Evolutionary conservation across 148 eudicot species (phyloP).

Genomic region (Talinum fruticosum): DNA sequence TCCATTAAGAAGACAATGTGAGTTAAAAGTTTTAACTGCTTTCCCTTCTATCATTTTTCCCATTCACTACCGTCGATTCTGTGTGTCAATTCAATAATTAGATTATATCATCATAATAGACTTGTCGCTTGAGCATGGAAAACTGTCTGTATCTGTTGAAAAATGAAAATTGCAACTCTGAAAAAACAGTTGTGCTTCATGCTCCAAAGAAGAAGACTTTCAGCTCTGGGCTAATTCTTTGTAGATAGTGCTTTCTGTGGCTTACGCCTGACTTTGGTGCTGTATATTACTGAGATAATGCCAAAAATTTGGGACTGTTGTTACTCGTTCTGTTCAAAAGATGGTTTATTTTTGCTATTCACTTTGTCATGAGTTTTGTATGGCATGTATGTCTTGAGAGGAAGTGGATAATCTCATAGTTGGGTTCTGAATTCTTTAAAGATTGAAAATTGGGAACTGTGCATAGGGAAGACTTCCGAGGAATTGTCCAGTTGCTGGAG

Average conservation of each 20-base stretch:
- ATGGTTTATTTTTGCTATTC: not conserved
- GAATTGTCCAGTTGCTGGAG: slow-evolving; percentile 49
- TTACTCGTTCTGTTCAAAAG: not conserved
- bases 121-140: too few species aligned
- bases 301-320: not conserved
- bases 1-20: slow-evolving; percentile 64
- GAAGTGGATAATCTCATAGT: not conserved
- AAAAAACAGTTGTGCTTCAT: too few species aligned
- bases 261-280: not conserved
- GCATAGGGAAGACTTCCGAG: slow-evolving; percentile 59
- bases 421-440: not conserved
- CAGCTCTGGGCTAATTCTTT: not conserved
- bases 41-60: not conserved
- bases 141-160: too few species aligned
- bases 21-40: slow-evolving; percentile 21
- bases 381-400: not conserved
- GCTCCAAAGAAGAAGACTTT: not conserved
- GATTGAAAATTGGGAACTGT: not conserved
- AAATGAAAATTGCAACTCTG: too few species aligned
- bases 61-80: too few species aligned
- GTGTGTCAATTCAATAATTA: too few species aligned
- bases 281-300: not conserved
- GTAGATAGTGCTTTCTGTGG: not conserved
- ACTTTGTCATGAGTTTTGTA: not conserved
- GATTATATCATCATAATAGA: too few species aligned